Evolutionary conservation across 164 flowering plant genomes (phyloP).

Genomic region (Magnolia changhungtana): DNA sequence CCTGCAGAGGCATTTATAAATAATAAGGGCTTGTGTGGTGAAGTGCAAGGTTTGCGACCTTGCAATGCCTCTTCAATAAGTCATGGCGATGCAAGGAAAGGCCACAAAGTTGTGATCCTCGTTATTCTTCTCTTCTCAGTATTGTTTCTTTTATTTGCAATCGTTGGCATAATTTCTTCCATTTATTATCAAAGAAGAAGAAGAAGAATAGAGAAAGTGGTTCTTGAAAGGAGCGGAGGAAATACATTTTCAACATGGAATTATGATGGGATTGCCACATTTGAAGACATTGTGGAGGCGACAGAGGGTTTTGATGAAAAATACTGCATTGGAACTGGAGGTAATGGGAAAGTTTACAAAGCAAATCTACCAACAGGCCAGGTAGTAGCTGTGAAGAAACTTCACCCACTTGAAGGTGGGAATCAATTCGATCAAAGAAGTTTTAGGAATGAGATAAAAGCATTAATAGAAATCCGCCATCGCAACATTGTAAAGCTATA

Average conservation of each 20-base stretch:
- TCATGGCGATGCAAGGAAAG: no score
- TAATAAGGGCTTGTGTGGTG: no score
- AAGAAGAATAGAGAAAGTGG: no score
- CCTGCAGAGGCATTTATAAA: no score
- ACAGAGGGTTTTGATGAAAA: conserved; percentile 44
- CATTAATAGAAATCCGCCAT: conserved; percentile 52
- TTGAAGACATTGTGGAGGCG: conserved; percentile 37
- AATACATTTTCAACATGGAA: conserved; percentile 32
- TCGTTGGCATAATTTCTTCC: no score
- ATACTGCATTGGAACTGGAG: conserved; percentile 59
- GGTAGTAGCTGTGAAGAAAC: conserved; percentile 48
- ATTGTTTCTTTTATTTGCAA: no score
- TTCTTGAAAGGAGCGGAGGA: conserved; percentile 10
- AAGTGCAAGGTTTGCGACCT: no score
- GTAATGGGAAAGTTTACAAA: conserved; percentile 53
- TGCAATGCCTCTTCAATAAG: no score
- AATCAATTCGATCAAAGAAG: not conserved
- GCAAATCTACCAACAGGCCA: conserved; percentile 39
- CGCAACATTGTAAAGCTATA: conserved; percentile 56
- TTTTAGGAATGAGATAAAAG: conserved; percentile 52
- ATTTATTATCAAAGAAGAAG: no score
- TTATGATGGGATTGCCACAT: not conserved
- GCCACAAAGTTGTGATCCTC: no score
- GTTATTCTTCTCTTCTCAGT: no score
- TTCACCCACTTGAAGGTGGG: conserved; percentile 32